These are phyloP conservation scores for Lignosus rhinocerotis DNA, from an alignment of 1,284 basidiomycete species.

Conservation along the genomic window DNA sequence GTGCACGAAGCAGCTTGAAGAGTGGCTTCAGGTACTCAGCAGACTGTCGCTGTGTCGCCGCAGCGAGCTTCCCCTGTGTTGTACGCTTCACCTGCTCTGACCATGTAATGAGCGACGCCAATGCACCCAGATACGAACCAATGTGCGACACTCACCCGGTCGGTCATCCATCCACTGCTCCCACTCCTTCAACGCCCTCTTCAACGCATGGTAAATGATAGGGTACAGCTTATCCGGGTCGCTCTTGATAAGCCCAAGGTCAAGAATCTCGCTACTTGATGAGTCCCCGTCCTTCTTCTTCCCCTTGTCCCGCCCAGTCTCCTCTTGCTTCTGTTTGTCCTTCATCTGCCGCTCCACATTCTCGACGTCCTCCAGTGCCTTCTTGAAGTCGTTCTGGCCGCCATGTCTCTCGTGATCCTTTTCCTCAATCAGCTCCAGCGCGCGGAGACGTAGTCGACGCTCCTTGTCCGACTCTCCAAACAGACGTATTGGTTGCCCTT, in stretches of 20 bases:
- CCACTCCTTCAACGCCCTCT: slow-evolving; percentile 94
- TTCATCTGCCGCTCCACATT: slow-evolving; percentile 74
- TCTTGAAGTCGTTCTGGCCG: slow-evolving; percentile 93
- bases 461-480: slow-evolving; percentile 98
- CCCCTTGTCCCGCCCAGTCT: slow-evolving; percentile 42
- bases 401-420: slow-evolving; percentile 74
- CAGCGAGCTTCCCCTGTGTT: slow-evolving; percentile 90
- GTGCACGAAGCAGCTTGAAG: slow-evolving; percentile 85
- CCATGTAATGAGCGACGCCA: not conserved
- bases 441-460: slow-evolving; percentile 83
- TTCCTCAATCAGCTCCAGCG: slow-evolving; percentile 93
- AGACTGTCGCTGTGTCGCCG: slow-evolving; percentile 94
- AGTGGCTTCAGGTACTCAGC: slow-evolving; percentile 96
- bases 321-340: slow-evolving; percentile 46
- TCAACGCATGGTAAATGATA: slow-evolving; percentile 95
- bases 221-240: slow-evolving; percentile 98
- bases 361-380: slow-evolving; percentile 90
- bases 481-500: slow-evolving; percentile 92
- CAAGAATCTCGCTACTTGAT: slow-evolving; percentile 54
- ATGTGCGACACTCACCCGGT: slow-evolving; percentile 58
- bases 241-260: slow-evolving; percentile 82
- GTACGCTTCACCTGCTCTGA: slow-evolving; percentile 80
- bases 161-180: slow-evolving; percentile 90
- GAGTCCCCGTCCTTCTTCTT: slow-evolving; percentile 69
- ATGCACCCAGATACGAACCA: not conserved